phyloP scores from a whole-genome alignment of 2,329 filamentous ascomycete species.

The Hansfordia pulvinata region DNA sequence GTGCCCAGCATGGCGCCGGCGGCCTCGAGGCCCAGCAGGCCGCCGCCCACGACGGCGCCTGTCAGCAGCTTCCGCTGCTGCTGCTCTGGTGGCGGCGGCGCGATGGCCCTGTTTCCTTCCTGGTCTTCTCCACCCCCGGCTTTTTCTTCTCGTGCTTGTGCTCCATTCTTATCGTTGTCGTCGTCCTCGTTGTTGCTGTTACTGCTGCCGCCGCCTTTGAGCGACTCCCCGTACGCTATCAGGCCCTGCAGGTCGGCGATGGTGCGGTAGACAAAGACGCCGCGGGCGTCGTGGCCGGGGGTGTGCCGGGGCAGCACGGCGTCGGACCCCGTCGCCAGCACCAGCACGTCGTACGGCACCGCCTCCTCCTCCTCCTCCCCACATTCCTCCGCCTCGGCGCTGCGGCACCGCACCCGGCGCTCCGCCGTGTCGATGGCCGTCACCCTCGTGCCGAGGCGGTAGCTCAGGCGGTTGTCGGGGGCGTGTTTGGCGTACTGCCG shows the following conservation, averaged over 20 bases:
- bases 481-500: too few species aligned
- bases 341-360: slow-evolving; percentile 66
- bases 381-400: slow-evolving; percentile 49
- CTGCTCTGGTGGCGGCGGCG: too few species aligned
- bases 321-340: slow-evolving; percentile 78
- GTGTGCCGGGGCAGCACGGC: slow-evolving; percentile 60
- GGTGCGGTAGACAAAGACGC: slow-evolving; percentile 81
- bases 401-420: too few species aligned
- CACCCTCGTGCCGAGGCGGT: slow-evolving; percentile 63
- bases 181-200: too few species aligned
- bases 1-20: slow-evolving; percentile 88
- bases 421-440: slow-evolving; percentile 58
- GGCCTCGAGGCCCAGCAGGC: slow-evolving; percentile 73
- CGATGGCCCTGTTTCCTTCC: too few species aligned
- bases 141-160: too few species aligned
- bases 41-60: slow-evolving; percentile 72
- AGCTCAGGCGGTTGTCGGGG: slow-evolving; percentile 54
- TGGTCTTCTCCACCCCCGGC: too few species aligned
- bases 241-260: slow-evolving; percentile 69
- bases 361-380: slow-evolving; percentile 55
- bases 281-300: slow-evolving; percentile 64
- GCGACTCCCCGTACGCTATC: slow-evolving; percentile 56
- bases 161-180: too few species aligned
- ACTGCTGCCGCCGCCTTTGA: slow-evolving; percentile 52
- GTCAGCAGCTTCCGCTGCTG: not conserved